Percentiles rank a stretch among this genome's conserved stretches.
These are phyloP conservation scores for Blastocystis sp. DNA, from an alignment of 352 stramenopile genomes.

Conservation along the genomic window DNA sequence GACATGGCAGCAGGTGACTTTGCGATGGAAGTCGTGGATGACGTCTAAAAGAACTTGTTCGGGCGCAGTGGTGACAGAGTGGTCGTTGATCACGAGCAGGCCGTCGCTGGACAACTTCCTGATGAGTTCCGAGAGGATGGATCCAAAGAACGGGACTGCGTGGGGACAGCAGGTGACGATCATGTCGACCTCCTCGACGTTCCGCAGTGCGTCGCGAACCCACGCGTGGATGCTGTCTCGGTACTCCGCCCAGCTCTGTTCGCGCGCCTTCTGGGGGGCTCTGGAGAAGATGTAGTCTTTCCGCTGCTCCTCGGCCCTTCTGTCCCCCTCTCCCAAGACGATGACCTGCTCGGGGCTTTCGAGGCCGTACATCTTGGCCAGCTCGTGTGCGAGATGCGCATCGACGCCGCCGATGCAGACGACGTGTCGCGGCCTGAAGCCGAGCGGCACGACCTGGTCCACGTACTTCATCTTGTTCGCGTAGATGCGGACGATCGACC, in stretches of 20 bases:
- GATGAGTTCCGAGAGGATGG: not conserved
- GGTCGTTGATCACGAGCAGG: conserved; percentile 12
- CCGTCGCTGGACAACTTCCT: not conserved
- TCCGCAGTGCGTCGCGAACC: not conserved
- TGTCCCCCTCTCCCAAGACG: not conserved
- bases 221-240: not conserved
- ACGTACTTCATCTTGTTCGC: conserved; percentile 57
- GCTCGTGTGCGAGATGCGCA: not conserved
- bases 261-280: not conserved
- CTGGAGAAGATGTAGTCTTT: not conserved
- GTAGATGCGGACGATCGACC: conserved; percentile 33
- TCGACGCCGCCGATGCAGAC: conserved; percentile 29
- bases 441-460: conserved; percentile 6
- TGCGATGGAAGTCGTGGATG: conserved; percentile 22
- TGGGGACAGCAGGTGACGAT: conserved; percentile 22
- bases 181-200: conserved; percentile 10
- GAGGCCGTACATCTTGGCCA: conserved; percentile 38
- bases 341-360: not conserved
- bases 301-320: not conserved
- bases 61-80: not conserved
- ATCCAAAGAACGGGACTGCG: conserved; percentile 26
- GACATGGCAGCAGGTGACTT: conserved; percentile 1
- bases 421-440: conserved; percentile 1
- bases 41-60: conserved; percentile 1
- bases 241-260: not conserved